Conservation (phyloP, 805 yeast species). For the Schwanniomyces occidentalis region DNA sequence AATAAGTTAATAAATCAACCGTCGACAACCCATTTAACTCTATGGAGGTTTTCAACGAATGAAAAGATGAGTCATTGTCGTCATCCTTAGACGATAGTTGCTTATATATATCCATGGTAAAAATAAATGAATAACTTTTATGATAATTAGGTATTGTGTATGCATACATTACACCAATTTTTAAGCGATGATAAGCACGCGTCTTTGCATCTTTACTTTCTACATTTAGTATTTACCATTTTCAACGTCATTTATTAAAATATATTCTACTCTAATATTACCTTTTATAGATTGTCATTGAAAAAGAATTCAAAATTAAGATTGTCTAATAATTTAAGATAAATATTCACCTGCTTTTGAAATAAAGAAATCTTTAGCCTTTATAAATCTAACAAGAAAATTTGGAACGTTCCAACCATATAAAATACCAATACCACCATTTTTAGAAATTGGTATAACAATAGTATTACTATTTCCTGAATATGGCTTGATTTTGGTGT, state of each 20-base stretch:
- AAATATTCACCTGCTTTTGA: slow-evolving; percentile 20
- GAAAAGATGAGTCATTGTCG: slow-evolving; percentile 12
- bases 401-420: slow-evolving; percentile 31
- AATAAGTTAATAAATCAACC: slow-evolving; percentile 22
- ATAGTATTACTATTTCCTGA: slow-evolving; percentile 11
- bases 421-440: slow-evolving; percentile 35
- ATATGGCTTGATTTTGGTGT: slow-evolving; percentile 13
- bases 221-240: no score
- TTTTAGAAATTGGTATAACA: slow-evolving; percentile 32
- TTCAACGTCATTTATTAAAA: no score
- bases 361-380: slow-evolving; percentile 29
- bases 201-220: no score
- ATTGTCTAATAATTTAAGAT: slow-evolving; percentile 6
- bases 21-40: slow-evolving; percentile 25
- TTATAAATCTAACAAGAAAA: slow-evolving; percentile 25
- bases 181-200: no score
- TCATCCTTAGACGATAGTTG: slow-evolving; percentile 16
- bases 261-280: no score
- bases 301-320: no score
- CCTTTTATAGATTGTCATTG: no score
- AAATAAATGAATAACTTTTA: background rate
- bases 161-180: no score
- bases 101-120: slow-evolving; percentile 24
- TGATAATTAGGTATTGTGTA: background rate
- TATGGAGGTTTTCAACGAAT: slow-evolving; percentile 15